These are phyloP conservation scores for Trapa incisa DNA, from an alignment of 345 rosid species.

Conservation along the genomic window DNA sequence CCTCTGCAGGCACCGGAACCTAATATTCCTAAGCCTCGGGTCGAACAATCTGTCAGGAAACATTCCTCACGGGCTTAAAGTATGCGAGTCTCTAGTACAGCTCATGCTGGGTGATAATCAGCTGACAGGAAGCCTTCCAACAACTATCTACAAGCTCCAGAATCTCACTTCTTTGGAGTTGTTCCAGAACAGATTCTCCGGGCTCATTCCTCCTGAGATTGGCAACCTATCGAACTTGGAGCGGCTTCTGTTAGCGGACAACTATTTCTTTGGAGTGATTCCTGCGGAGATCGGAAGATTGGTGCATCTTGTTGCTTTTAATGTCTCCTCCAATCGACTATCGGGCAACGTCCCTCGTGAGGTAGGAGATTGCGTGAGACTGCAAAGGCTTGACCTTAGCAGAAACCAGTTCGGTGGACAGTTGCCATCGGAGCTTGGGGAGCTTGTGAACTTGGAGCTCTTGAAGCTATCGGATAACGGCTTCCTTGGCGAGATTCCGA, in stretches of 20 bases:
- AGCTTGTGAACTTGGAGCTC: constrained; percentile 59
- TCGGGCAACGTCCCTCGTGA: constrained; percentile 52
- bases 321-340: constrained; percentile 61
- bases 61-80: constrained; percentile 47
- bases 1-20: constrained; percentile 49
- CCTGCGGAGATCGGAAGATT: constrained; percentile 58
- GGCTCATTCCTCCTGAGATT: constrained; percentile 44
- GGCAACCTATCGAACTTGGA: constrained; percentile 48
- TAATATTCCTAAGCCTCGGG: constrained; percentile 65
- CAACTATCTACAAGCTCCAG: constrained; percentile 46
- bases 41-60: constrained; percentile 57
- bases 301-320: constrained; percentile 53
- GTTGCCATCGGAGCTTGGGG: constrained; percentile 54
- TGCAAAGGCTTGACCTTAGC: constrained; percentile 83
- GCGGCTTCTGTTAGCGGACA: constrained; percentile 57
- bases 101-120: constrained; percentile 63
- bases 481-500: constrained; percentile 43
- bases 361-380: constrained; percentile 47
- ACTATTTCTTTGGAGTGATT: constrained; percentile 40
- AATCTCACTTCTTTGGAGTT: constrained; percentile 70
- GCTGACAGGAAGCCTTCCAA: constrained; percentile 54
- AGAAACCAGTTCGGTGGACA: constrained; percentile 44
- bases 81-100: constrained; percentile 50
- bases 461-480: constrained; percentile 64
- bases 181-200: constrained; percentile 52